Percentiles rank a stretch among this genome's conserved stretches.
phyloP scores from a whole-genome alignment of 1,139 yeast species.

The Blastobotrys raffinosifermentans region DNA sequence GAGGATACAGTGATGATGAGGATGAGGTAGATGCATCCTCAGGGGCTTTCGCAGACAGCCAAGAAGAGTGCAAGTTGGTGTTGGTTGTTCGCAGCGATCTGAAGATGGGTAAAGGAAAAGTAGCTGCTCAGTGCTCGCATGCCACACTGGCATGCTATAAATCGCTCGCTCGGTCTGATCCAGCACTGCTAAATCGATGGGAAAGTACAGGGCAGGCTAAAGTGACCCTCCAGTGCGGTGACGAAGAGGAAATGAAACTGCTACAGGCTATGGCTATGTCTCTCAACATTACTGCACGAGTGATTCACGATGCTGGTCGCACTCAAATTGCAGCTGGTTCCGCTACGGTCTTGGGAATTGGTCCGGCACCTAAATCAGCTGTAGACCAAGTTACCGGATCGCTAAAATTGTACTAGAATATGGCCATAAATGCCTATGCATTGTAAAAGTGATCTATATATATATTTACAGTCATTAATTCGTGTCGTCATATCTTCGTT shows the following conservation, averaged over 20 bases:
- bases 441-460: not conserved
- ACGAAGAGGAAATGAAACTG: constrained; percentile 69
- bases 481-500: not conserved
- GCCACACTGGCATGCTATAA: constrained; percentile 92
- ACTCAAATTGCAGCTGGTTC: constrained; percentile 94
- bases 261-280: constrained; percentile 78
- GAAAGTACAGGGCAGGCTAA: constrained; percentile 87
- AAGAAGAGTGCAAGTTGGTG: constrained; percentile 82
- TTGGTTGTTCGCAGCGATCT: constrained; percentile 82
- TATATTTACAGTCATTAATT: not conserved
- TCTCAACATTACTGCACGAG: constrained; percentile 67
- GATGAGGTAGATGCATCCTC: constrained; percentile 18
- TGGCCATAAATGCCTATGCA: not conserved
- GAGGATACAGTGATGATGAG: constrained; percentile 14
- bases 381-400: constrained; percentile 78
- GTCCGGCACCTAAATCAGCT: constrained; percentile 90
- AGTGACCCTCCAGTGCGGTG: constrained; percentile 71
- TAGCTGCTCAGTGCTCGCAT: constrained; percentile 96
- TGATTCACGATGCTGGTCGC: constrained; percentile 94
- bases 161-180: constrained; percentile 46
- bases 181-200: constrained; percentile 59
- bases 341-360: constrained; percentile 89
- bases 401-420: constrained; percentile 57
- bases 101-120: constrained; percentile 91
- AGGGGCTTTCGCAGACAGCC: constrained; percentile 36